Percentiles rank a stretch among this genome's conserved stretches.
Evolutionary conservation across 2,329 filamentous ascomycete species (phyloP).

Genomic region (Beauveria caledonica): DNA sequence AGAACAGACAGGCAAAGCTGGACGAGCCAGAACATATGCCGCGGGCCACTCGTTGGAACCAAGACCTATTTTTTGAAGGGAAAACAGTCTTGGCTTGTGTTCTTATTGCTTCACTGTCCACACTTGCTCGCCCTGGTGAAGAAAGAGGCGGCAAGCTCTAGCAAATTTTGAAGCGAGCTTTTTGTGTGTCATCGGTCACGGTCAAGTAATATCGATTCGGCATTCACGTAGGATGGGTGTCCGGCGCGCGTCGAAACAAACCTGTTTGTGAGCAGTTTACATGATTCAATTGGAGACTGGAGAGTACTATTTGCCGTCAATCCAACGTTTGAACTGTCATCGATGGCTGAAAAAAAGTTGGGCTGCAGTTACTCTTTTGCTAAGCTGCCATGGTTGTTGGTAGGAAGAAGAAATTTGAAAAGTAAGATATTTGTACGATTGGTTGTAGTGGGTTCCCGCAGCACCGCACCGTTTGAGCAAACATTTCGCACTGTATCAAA

Average conservation of each 20-base stretch:
- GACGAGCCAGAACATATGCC: constrained; percentile 17
- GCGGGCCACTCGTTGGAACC: constrained; percentile 25
- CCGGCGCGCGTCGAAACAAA: background rate
- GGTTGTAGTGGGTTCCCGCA: background rate
- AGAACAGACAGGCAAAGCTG: constrained; percentile 23
- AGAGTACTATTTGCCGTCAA: background rate
- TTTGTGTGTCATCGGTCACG: background rate
- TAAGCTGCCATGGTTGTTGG: background rate
- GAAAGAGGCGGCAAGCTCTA: constrained; percentile 56
- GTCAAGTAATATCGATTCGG: background rate
- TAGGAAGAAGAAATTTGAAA: background rate
- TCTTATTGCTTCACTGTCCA: constrained; percentile 63
- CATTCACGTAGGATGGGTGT: background rate
- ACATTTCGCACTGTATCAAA: background rate
- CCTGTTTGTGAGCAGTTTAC: too few species aligned
- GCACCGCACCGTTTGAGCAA: background rate
- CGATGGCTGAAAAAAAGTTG: background rate
- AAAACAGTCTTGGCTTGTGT: constrained; percentile 20
- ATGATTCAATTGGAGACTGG: background rate
- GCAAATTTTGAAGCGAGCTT: constrained; percentile 51
- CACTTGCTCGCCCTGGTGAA: constrained; percentile 52
- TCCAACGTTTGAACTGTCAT: background rate
- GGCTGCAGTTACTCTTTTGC: too few species aligned
- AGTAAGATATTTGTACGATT: background rate
- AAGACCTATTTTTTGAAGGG: constrained; percentile 16